Percentiles rank a stretch among this genome's conserved stretches.
phyloP scores from a whole-genome alignment of 208 protist species.

The Leptomonas seymouri region DNA sequence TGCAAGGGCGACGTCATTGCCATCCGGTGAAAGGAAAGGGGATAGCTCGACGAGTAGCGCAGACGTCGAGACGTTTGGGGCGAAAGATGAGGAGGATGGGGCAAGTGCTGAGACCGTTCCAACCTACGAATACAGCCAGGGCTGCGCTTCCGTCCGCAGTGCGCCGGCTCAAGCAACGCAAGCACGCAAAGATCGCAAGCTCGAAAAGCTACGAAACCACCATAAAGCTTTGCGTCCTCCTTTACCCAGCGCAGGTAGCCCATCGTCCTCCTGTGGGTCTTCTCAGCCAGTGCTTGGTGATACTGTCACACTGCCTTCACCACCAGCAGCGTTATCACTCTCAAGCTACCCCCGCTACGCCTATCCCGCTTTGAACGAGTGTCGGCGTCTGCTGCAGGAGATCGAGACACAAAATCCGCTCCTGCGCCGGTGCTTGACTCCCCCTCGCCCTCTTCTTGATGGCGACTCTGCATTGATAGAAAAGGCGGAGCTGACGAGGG shows the following conservation, averaged over 20 bases:
- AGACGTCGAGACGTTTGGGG: background rate
- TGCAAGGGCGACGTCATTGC: background rate
- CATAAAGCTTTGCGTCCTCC: background rate
- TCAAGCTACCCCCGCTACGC: constrained; percentile 2
- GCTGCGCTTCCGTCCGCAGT: background rate
- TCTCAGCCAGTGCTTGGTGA: background rate
- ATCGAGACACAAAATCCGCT: constrained; percentile 32
- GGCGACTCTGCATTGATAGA: background rate
- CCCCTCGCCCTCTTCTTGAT: constrained; percentile 24
- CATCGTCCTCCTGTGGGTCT: background rate
- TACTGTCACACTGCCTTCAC: background rate
- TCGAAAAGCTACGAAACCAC: background rate
- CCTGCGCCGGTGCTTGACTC: constrained; percentile 34
- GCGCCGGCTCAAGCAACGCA: too few species aligned
- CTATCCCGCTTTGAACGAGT: constrained; percentile 34
- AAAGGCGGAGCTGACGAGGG: too few species aligned
- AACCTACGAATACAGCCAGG: background rate
- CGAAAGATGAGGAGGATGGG: background rate
- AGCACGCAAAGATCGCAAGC: background rate
- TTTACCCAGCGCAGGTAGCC: background rate
- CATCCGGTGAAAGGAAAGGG: background rate
- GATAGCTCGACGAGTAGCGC: background rate
- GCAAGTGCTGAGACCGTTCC: background rate
- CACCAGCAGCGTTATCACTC: background rate
- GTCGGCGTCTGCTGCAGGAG: constrained; percentile 31